These are phyloP conservation scores for Leishmania tarentolae DNA, from an alignment of 208 protist genomes.

Conservation along the genomic window DNA sequence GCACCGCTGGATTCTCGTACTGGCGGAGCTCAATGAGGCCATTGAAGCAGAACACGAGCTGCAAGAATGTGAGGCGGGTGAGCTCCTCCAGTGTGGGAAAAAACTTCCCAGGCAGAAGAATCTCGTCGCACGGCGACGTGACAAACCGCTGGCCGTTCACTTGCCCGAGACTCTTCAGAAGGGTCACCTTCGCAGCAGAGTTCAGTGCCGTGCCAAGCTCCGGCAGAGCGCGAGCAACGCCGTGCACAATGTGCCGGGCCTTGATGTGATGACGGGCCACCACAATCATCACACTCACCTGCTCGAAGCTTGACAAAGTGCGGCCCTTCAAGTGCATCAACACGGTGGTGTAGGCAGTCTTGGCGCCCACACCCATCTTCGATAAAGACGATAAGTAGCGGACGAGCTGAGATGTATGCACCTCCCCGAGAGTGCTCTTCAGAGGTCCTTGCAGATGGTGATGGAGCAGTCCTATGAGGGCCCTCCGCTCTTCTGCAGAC, in stretches of 20 bases:
- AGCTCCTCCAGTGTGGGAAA: constrained; percentile 41
- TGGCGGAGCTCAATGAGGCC: constrained; percentile 62
- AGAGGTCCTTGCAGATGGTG: constrained; percentile 18
- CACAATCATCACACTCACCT: constrained; percentile 47
- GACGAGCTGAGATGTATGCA: constrained; percentile 45
- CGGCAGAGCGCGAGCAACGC: constrained; percentile 35
- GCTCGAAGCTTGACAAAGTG: constrained; percentile 46
- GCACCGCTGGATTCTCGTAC: constrained; percentile 42
- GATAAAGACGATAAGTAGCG: constrained; percentile 67
- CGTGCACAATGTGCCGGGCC: constrained; percentile 30
- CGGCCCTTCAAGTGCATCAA: constrained; percentile 40
- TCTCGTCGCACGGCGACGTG: constrained; percentile 29
- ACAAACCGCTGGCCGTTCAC: constrained; percentile 47
- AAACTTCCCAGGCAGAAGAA: constrained; percentile 32
- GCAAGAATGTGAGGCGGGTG: constrained; percentile 33
- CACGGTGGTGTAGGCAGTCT: constrained; percentile 43
- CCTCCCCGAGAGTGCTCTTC: background rate
- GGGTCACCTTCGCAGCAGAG: constrained; percentile 35
- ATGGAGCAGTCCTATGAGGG: constrained; percentile 11
- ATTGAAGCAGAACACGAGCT: constrained; percentile 53
- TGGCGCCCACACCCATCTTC: constrained; percentile 44
- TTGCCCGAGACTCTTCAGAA: constrained; percentile 65
- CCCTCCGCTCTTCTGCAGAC: constrained; percentile 2
- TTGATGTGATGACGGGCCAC: constrained; percentile 62
- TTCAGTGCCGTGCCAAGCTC: constrained; percentile 27